These are phyloP conservation scores for Pythium oligandrum DNA, from an alignment of 352 stramenopile species.

Conservation along the genomic window DNA sequence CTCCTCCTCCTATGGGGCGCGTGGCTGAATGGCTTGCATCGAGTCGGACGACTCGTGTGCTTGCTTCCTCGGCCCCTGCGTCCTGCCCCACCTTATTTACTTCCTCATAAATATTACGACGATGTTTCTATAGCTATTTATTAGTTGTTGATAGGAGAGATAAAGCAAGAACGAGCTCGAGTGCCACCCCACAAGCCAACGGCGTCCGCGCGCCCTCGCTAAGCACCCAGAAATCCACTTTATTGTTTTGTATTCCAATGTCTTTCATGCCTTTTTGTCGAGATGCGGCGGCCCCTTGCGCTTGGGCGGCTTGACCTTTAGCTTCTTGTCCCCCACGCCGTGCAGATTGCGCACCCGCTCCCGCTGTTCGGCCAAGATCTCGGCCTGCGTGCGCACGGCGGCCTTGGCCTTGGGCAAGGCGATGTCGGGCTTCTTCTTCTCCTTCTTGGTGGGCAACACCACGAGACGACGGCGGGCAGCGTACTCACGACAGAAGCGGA, in stretches of 20 bases:
- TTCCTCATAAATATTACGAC: constrained; percentile 82
- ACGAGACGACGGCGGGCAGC: constrained; percentile 42
- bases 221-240: background rate
- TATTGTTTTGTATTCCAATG: constrained; percentile 5
- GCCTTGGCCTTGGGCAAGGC: constrained; percentile 51
- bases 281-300: constrained; percentile 52
- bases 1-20: background rate
- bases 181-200: too few species aligned
- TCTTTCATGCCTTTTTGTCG: constrained; percentile 15
- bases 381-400: constrained; percentile 60
- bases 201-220: too few species aligned
- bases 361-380: constrained; percentile 75
- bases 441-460: constrained; percentile 56
- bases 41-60: background rate
- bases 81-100: constrained; percentile 67
- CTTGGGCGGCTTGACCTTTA: constrained; percentile 61
- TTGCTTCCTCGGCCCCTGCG: constrained; percentile 24
- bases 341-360: constrained; percentile 60
- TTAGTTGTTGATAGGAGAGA: constrained; percentile 22
- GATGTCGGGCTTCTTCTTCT: constrained; percentile 78
- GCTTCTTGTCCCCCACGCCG: constrained; percentile 59
- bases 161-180: constrained; percentile 1
- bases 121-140: constrained; percentile 33
- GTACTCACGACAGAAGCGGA: constrained; percentile 67
- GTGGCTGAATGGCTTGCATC: too few species aligned